phyloP scores from a whole-genome alignment of 225 moss, liverwort and hornwort genomes.

The Antitrichia curtipendula region DNA sequence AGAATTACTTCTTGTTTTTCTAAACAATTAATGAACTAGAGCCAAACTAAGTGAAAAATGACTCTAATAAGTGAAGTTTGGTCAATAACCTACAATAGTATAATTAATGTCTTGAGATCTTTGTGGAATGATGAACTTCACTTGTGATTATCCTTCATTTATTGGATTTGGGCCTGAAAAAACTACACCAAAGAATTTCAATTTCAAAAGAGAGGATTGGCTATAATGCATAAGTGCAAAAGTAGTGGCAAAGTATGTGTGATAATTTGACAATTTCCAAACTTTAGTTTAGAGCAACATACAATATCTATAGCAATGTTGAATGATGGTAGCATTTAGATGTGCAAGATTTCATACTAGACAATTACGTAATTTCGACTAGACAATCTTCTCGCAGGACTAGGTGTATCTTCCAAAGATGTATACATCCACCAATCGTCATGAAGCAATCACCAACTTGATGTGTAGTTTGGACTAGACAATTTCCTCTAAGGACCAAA shows the following conservation, averaged over 20 bases:
- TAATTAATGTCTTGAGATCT: background rate
- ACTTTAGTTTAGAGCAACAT: background rate
- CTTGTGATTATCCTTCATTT: background rate
- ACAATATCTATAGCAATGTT: background rate
- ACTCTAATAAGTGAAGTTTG: background rate
- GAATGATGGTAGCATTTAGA: background rate
- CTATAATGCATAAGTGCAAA: accelerated
- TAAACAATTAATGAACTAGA: background rate
- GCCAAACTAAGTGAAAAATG: background rate
- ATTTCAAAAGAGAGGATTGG: background rate
- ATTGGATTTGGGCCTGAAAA: background rate
- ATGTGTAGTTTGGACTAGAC: background rate
- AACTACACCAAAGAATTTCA: too few species aligned
- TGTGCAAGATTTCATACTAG: accelerated
- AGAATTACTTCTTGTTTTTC: background rate
- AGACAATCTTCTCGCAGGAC: background rate
- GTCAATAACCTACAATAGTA: background rate
- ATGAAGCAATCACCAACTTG: background rate
- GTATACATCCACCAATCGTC: too few species aligned
- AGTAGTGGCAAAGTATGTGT: accelerated
- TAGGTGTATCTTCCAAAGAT: too few species aligned
- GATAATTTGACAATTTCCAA: background rate
- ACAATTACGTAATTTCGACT: background rate
- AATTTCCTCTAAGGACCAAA: too few species aligned
- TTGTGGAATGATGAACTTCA: background rate